Conservation (phyloP, 2,329 filamentous ascomycete genomes). For the Aspergillus sp. region DNA sequence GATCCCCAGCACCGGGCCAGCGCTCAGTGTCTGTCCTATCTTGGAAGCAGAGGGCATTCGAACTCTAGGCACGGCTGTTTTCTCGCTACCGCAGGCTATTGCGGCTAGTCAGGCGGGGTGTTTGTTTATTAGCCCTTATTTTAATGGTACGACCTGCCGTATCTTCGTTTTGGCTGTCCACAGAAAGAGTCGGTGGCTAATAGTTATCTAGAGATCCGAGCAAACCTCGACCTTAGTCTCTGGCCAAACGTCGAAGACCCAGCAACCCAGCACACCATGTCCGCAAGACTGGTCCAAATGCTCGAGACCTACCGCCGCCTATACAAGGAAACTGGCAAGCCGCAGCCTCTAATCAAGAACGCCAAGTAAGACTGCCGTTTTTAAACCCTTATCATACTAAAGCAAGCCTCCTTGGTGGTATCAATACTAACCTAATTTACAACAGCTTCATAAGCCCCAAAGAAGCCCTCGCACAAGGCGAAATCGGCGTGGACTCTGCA, state of each 20-base stretch:
- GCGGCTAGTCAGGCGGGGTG: conserved; percentile 51
- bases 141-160: conserved; percentile 38
- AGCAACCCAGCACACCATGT: conserved; percentile 49
- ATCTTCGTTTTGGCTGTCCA: too few relatives aligned
- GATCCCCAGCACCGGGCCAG: conserved; percentile 51
- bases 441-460: background rate
- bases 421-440: background rate
- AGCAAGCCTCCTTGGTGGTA: too few relatives aligned
- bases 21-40: conserved; percentile 46
- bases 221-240: conserved; percentile 38
- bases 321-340: conserved; percentile 49
- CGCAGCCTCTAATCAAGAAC: conserved; percentile 39
- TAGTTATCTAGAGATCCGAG: conserved; percentile 39
- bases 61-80: conserved; percentile 51
- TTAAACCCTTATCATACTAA: background rate
- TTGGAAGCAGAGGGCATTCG: conserved; percentile 47
- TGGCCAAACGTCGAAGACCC: conserved; percentile 51
- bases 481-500: background rate
- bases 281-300: conserved; percentile 50
- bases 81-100: conserved; percentile 51
- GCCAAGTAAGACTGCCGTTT: background rate
- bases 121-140: conserved; percentile 53
- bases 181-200: background rate
- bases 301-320: conserved; percentile 49
- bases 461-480: background rate